phyloP scores from a whole-genome alignment of 768 basidiomycete species.

The Tulasnella calospora region DNA sequence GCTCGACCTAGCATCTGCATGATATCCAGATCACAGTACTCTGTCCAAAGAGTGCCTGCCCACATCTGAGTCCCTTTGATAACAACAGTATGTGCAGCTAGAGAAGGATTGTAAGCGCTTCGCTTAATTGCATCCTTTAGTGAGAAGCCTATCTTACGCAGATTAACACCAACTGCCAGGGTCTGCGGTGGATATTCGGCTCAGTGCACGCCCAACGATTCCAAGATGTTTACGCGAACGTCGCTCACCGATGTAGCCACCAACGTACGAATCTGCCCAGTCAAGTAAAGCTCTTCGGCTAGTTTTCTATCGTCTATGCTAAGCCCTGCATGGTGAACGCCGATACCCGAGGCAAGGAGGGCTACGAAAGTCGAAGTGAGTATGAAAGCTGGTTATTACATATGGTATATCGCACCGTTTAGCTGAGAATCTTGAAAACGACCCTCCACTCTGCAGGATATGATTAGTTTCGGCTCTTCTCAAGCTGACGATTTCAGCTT shows the following conservation, averaged over 20 bases:
- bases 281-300: constrained; percentile 69
- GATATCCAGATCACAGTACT: constrained; percentile 89
- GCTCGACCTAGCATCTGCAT: constrained; percentile 97
- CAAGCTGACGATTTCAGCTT: neutral
- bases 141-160: constrained; percentile 54
- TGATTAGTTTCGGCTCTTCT: neutral
- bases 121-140: neutral
- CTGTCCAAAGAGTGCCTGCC: constrained; percentile 59
- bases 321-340: constrained; percentile 89
- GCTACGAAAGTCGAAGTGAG: constrained; percentile 39
- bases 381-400: neutral
- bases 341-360: constrained; percentile 69
- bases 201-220: neutral
- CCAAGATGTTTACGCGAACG: neutral
- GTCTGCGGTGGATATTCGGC: constrained; percentile 50
- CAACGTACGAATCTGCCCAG: constrained; percentile 59
- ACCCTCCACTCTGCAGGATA: constrained; percentile 47
- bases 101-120: neutral
- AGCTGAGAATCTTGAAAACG: constrained; percentile 65
- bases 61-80: constrained; percentile 86
- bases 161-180: constrained; percentile 91
- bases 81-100: constrained; percentile 89
- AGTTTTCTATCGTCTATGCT: constrained; percentile 62
- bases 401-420: constrained; percentile 43
- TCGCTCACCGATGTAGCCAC: constrained; percentile 74